Percentiles rank a stretch among this genome's conserved stretches.
phyloP scores from a whole-genome alignment of 495 filamentous ascomycete genomes.

The Penicillium canescens region DNA sequence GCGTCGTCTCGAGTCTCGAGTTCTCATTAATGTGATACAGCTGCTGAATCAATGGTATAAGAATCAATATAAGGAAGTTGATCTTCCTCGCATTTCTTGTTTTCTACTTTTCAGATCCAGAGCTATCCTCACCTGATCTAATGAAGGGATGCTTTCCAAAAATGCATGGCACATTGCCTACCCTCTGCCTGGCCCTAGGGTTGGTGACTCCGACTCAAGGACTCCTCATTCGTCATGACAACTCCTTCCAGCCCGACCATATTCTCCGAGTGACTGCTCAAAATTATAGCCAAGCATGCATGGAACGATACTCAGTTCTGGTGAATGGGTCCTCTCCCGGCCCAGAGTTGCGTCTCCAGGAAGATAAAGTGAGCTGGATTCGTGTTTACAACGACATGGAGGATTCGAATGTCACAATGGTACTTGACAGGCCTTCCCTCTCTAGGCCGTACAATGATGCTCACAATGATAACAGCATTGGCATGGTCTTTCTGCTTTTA shows the following conservation, averaged over 20 bases:
- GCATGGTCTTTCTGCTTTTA: conserved; percentile 57
- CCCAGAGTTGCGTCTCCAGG: conserved; percentile 46
- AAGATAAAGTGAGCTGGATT: conserved; percentile 55
- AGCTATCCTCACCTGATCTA: too few species aligned
- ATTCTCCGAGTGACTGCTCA: conserved; percentile 44
- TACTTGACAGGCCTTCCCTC: conserved; percentile 21
- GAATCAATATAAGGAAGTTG: too few species aligned
- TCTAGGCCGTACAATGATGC: conserved; percentile 13
- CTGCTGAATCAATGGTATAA: too few species aligned
- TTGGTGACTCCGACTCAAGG: not conserved
- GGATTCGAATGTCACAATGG: conserved; percentile 55
- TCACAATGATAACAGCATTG: conserved; percentile 47
- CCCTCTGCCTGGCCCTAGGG: not conserved
- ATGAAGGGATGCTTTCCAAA: not conserved
- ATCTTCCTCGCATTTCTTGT: too few species aligned
- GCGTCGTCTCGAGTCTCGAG: too few species aligned
- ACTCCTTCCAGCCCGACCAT: conserved; percentile 49
- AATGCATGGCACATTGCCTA: not conserved
- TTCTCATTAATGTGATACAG: too few species aligned
- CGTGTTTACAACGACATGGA: conserved; percentile 60
- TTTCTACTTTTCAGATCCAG: too few species aligned
- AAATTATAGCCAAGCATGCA: conserved; percentile 42
- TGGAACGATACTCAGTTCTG: conserved; percentile 41
- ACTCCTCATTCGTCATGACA: conserved; percentile 29
- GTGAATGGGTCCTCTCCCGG: conserved; percentile 57